phyloP scores from a whole-genome alignment of 768 basidiomycete genomes.

The Trametes villosa region DNA sequence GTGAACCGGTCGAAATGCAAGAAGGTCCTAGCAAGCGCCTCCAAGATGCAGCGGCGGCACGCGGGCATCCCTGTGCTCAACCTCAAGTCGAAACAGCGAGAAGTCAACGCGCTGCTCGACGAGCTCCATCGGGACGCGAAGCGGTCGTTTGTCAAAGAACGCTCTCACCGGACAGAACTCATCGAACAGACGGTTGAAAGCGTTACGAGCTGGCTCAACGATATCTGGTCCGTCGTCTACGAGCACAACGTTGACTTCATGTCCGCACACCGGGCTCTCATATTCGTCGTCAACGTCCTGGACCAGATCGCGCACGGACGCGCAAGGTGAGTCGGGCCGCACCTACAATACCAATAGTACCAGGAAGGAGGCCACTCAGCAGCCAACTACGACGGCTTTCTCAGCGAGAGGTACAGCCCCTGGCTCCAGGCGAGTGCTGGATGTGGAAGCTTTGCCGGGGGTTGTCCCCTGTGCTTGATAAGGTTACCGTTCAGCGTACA shows the following conservation, averaged over 20 bases:
- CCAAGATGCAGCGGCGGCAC: slow-evolving; percentile 44
- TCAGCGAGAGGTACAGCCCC: no score
- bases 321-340: slow-evolving; percentile 38
- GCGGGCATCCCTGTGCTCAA: slow-evolving; percentile 52
- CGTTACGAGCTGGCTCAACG: slow-evolving; percentile 60
- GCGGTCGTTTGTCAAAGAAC: slow-evolving; percentile 53
- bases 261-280: slow-evolving; percentile 58
- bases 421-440: no score
- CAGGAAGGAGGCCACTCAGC: no score
- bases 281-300: slow-evolving; percentile 54
- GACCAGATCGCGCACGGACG: slow-evolving; percentile 45
- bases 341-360: no score
- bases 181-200: slow-evolving; percentile 59
- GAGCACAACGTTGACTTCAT: slow-evolving; percentile 58
- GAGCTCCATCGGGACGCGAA: slow-evolving; percentile 60
- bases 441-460: no score
- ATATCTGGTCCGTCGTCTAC: slow-evolving; percentile 66
- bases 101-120: slow-evolving; percentile 55
- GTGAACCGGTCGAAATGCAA: slow-evolving; percentile 43
- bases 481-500: no score
- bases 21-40: slow-evolving; percentile 45
- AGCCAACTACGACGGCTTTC: no score
- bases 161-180: slow-evolving; percentile 57
- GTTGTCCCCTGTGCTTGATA: no score
- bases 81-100: slow-evolving; percentile 55